A percentile compares a stretch with the other conserved stretches of the same genome.
phyloP scores from a whole-genome alignment of 2,329 filamentous ascomycete species.

The Diaporthe humulicola region DNA sequence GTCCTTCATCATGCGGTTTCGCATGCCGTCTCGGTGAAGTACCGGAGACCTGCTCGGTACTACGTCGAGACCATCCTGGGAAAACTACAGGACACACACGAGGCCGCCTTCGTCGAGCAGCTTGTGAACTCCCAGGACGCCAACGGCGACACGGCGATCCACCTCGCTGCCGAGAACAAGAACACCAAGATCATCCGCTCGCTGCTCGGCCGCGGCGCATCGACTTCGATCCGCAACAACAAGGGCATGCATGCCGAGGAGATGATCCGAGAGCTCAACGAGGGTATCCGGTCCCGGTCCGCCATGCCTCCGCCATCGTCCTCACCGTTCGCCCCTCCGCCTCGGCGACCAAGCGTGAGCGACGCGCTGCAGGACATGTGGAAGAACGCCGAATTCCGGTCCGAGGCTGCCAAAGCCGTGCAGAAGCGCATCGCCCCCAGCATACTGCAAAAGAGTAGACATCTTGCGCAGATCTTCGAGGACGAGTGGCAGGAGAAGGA shows the following conservation, averaged over 20 bases:
- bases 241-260: conserved; percentile 88
- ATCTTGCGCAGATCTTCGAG: conserved; percentile 79
- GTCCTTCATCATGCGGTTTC: conserved; percentile 87
- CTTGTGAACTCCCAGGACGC: conserved; percentile 87
- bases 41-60: conserved; percentile 83
- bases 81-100: conserved; percentile 83
- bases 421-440: conserved; percentile 77
- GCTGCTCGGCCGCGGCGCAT: conserved; percentile 83
- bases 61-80: conserved; percentile 94
- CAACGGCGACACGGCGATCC: conserved; percentile 88
- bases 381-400: conserved; percentile 49
- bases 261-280: conserved; percentile 82
- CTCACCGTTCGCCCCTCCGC: conserved; percentile 75
- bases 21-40: conserved; percentile 79
- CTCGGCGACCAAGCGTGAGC: conserved; percentile 66
- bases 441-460: conserved; percentile 79
- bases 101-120: conserved; percentile 81
- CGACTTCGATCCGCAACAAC: conserved; percentile 84
- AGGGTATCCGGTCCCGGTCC: conserved; percentile 73
- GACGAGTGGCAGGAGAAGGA: conserved; percentile 82
- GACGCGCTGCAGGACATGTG: conserved; percentile 59
- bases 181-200: conserved; percentile 91
- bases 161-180: conserved; percentile 82
- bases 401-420: conserved; percentile 76
- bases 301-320: conserved; percentile 79